These are phyloP conservation scores for Gossypium arboreum DNA, from an alignment of 345 rosid species.

Conservation along the genomic window DNA sequence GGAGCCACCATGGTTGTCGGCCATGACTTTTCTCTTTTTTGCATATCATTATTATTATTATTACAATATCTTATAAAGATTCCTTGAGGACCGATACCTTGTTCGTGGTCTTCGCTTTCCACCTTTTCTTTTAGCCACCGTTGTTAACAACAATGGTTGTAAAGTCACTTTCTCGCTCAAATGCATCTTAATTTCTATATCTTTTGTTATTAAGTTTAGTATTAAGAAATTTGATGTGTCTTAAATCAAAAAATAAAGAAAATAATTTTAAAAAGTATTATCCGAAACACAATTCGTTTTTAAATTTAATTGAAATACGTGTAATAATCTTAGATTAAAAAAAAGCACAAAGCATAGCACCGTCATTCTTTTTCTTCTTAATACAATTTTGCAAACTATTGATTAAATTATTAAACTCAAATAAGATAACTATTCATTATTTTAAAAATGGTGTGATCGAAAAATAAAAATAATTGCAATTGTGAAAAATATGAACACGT, in stretches of 20 bases:
- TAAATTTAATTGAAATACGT: background rate
- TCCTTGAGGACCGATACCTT: background rate
- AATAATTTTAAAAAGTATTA: too few relatives aligned
- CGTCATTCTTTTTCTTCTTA: background rate
- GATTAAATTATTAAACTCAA: background rate
- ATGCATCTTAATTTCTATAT: background rate
- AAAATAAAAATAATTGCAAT: too few relatives aligned
- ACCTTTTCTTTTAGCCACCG: background rate
- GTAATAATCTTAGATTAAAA: background rate
- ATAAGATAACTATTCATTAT: background rate
- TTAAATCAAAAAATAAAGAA: too few relatives aligned
- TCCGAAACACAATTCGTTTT: too few relatives aligned
- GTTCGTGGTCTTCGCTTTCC: background rate
- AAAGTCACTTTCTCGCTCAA: background rate
- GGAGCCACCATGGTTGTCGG: background rate
- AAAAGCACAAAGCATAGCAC: background rate
- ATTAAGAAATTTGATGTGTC: too few relatives aligned
- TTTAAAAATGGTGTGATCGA: too few relatives aligned
- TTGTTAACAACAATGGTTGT: background rate
- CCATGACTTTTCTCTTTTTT: background rate
- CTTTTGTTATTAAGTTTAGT: too few relatives aligned
- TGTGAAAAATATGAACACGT: too few relatives aligned
- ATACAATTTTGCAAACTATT: too few relatives aligned
- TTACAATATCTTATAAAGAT: background rate
- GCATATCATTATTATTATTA: background rate